Evolutionary conservation across 2,329 filamentous ascomycete genomes (phyloP), one percentile per base, ranked within the genome.

Genomic region (Phaeosphaeriaceae sp.): DNA sequence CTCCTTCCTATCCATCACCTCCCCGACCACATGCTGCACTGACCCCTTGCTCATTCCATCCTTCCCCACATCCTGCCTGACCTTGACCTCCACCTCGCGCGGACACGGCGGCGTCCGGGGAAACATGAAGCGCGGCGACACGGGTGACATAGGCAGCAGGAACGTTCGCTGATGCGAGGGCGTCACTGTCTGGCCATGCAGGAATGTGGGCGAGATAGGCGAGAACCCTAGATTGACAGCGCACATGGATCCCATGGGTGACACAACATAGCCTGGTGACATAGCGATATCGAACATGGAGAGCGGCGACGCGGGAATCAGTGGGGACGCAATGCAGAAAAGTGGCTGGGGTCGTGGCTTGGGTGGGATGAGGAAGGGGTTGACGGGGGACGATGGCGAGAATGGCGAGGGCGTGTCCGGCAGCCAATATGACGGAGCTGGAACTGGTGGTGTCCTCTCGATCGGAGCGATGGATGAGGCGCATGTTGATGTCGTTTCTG

Each of bases 211-310:
- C 5, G 43, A 42, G 3, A 43, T 42, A 24, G 51, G 52, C 22
- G 52, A 26, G 13, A 58, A 22, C 28, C n/a, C 49, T 13, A 46
- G 7, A 3, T 28, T 24, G 1, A 49, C 24, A 6, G n/a, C 47
- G 5, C 58, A 56, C 5, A 53, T 49, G 2, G 50, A 47, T 17
- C 53, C 56, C 17, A 58, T 59, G 10, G 60, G 50, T 24, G 60
- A 65, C 19, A 64, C 48, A 23, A 50, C 24, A 48, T 46, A 46
- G 23, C 47, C 47, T 10, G 61, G 52, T 21, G 61, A 66, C 19
- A 65, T 49, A 26, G 53, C 23, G 47, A 42, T 28, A 21, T 71
- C 63, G 23, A 71, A 70, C 6, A 70, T 49, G 0, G 67, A 68
- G 2, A 70, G 44, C 1, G 64, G 66, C 2, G 62, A 70, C 1